These are phyloP conservation scores for Orobanche coerulescens DNA, from an alignment of 257 asterid genomes.

Conservation along the genomic window DNA sequence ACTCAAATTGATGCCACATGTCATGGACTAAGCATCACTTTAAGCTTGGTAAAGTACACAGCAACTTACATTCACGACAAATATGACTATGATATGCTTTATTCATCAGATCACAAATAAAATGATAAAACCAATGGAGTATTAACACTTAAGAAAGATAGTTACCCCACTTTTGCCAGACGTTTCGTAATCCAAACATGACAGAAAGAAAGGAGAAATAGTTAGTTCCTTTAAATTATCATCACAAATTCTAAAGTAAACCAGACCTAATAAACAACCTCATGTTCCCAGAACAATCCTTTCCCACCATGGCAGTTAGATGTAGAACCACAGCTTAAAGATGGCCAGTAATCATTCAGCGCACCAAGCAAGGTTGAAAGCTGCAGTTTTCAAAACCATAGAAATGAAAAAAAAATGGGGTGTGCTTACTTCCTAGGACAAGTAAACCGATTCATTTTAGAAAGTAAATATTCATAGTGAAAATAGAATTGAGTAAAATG, in stretches of 20 bases:
- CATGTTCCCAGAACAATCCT: slow-evolving; percentile 94
- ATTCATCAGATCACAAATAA: slow-evolving; percentile 11
- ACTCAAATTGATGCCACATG: slow-evolving; percentile 1
- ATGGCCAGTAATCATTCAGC: slow-evolving; percentile 73
- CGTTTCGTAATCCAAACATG: slow-evolving; percentile 39
- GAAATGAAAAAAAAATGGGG: not conserved
- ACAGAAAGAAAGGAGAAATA: slow-evolving; percentile 28
- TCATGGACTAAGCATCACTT: slow-evolving; percentile 1
- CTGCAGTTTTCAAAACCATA: slow-evolving; percentile 31
- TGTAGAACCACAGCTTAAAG: slow-evolving; percentile 51
- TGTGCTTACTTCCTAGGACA: slow-evolving; percentile 1
- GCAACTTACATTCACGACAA: slow-evolving; percentile 16
- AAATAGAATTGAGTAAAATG: not conserved
- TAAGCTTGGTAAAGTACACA: not conserved
- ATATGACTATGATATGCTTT: slow-evolving; percentile 7
- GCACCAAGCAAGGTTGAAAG: slow-evolving; percentile 47
- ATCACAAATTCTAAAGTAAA: slow-evolving; percentile 15
- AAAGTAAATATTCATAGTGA: slow-evolving; percentile 1
- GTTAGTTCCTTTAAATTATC: slow-evolving; percentile 34
- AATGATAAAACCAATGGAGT: slow-evolving; percentile 18
- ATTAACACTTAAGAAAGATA: slow-evolving; percentile 22
- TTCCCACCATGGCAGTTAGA: slow-evolving; percentile 67
- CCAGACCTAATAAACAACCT: slow-evolving; percentile 39
- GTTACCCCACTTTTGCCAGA: slow-evolving; percentile 64
- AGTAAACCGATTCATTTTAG: not conserved